Percentiles rank a stretch among this genome's conserved stretches.
Evolutionary conservation across 805 yeast species (phyloP).

Genomic region (Pichia ethanolica): DNA sequence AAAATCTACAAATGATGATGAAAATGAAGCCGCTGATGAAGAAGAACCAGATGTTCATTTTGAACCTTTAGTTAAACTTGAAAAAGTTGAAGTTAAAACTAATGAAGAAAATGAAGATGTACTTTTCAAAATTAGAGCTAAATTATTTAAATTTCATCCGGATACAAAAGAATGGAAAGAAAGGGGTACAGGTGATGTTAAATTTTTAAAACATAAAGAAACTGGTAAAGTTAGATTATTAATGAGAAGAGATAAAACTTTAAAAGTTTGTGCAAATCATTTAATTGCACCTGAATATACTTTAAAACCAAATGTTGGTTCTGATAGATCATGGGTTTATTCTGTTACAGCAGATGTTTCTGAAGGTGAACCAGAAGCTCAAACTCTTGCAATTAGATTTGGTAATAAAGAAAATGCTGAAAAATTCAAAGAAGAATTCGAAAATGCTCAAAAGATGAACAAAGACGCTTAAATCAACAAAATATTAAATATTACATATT

Average conservation of each 20-base stretch:
- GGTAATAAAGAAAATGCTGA: conserved; percentile 91
- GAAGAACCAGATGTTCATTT: conserved; percentile 85
- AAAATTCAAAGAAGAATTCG: conserved; percentile 87
- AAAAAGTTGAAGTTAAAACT: conserved; percentile 93
- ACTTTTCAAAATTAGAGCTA: conserved; percentile 83
- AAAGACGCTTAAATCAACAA: conserved; percentile 24
- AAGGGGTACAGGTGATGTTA: conserved; percentile 98
- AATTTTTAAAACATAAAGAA: conserved; percentile 83
- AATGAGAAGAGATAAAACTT: conserved; percentile 98
- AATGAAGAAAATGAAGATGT: conserved; percentile 88
- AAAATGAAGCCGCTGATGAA: conserved; percentile 51
- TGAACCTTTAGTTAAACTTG: conserved; percentile 92
- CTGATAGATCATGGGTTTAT: conserved; percentile 98
- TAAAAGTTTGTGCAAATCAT: conserved; percentile 97
- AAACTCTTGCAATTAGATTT: conserved; percentile 93
- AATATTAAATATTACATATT: neutral
- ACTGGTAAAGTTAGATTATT: conserved; percentile 79
- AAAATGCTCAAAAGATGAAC: conserved; percentile 68
- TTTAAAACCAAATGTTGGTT: conserved; percentile 88
- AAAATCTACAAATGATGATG: conserved; percentile 29
- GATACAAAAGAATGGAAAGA: conserved; percentile 96
- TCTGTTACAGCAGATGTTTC: conserved; percentile 89
- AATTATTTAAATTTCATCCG: conserved; percentile 77
- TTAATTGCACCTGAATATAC: conserved; percentile 73
- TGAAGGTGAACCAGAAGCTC: conserved; percentile 94